phyloP scores from a whole-genome alignment of 2,329 filamentous ascomycete species.

The Colletotrichum musicola region DNA sequence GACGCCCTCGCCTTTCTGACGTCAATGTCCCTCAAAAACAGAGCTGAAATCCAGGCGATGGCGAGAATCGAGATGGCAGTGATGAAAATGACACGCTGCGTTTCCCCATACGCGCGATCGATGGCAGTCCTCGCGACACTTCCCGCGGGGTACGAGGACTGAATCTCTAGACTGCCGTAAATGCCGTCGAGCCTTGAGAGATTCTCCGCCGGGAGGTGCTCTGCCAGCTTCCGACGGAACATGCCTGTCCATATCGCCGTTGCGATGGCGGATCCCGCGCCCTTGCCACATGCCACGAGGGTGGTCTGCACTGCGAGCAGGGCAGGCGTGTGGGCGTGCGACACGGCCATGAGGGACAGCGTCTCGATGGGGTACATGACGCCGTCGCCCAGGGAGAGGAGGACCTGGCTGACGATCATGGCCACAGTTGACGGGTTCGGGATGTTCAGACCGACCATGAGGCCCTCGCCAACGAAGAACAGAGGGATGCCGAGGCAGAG shows the following conservation, averaged over 20 bases:
- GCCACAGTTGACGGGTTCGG: constrained; percentile 3
- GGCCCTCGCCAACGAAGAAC: constrained; percentile 5
- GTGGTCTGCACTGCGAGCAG: constrained; percentile 40
- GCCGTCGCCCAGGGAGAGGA: not conserved
- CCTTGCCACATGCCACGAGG: constrained; percentile 47
- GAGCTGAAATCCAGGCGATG: constrained; percentile 45
- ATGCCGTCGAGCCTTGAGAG: constrained; percentile 56
- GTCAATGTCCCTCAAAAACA: constrained; percentile 49
- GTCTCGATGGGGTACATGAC: constrained; percentile 11
- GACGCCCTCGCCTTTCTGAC: constrained; percentile 32
- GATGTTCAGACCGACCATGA: constrained; percentile 5
- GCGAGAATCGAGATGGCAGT: constrained; percentile 48
- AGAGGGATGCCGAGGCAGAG: not conserved
- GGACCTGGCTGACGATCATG: constrained; percentile 9
- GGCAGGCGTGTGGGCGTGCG: constrained; percentile 45
- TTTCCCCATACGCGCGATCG: constrained; percentile 50
- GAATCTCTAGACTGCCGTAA: constrained; percentile 49
- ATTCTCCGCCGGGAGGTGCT: constrained; percentile 28
- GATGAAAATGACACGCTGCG: constrained; percentile 56
- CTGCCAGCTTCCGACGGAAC: constrained; percentile 46
- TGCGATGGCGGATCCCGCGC: constrained; percentile 47
- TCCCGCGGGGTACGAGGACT: constrained; percentile 55
- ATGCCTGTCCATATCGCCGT: constrained; percentile 50
- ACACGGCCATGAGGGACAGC: constrained; percentile 2
- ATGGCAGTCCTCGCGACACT: constrained; percentile 56